Evolutionary conservation across 2,329 filamentous ascomycete genomes (phyloP).

Genomic region (Aphanocladium album): DNA sequence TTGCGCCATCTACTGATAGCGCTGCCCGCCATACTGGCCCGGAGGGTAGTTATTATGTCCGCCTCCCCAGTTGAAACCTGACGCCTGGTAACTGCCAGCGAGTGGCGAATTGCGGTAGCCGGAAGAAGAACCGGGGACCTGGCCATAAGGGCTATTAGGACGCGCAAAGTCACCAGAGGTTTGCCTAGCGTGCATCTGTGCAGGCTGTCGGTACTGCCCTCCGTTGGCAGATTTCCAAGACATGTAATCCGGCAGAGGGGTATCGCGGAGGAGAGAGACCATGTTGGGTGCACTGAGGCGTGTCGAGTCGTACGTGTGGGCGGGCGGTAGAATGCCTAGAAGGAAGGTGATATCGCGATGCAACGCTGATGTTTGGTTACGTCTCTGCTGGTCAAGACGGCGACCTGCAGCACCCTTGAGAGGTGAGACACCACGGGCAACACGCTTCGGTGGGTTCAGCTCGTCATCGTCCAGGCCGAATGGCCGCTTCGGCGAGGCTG

Average conservation of each 20-base stretch:
- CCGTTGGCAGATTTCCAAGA: conserved; percentile 46
- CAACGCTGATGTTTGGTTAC: conserved; percentile 61
- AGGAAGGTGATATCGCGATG: conserved; percentile 63
- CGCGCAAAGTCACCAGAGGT: conserved; percentile 41
- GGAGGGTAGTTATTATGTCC: neutral
- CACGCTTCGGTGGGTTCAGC: conserved; percentile 72
- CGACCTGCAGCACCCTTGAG: conserved; percentile 86
- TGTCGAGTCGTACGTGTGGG: conserved; percentile 65
- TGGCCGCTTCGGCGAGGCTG: conserved; percentile 57
- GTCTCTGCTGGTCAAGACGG: conserved; percentile 71
- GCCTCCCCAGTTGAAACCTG: conserved; percentile 2
- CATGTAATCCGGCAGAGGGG: conserved; percentile 58
- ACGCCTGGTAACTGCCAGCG: conserved; percentile 4
- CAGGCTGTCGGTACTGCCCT: conserved; percentile 30
- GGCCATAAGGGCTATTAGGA: conserved; percentile 45
- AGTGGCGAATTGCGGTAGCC: conserved; percentile 50
- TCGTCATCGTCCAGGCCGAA: conserved; percentile 67
- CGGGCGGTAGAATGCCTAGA: conserved; percentile 68
- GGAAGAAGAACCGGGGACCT: conserved; percentile 33
- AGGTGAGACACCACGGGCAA: conserved; percentile 84
- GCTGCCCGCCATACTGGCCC: conserved; percentile 8
- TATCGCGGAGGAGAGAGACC: conserved; percentile 66
- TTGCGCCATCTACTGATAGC: neutral
- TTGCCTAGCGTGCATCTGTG: conserved; percentile 35
- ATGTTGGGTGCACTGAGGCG: conserved; percentile 67